phyloP scores from a whole-genome alignment of 176 grass and related monocot species.

The Zea luxurians region DNA sequence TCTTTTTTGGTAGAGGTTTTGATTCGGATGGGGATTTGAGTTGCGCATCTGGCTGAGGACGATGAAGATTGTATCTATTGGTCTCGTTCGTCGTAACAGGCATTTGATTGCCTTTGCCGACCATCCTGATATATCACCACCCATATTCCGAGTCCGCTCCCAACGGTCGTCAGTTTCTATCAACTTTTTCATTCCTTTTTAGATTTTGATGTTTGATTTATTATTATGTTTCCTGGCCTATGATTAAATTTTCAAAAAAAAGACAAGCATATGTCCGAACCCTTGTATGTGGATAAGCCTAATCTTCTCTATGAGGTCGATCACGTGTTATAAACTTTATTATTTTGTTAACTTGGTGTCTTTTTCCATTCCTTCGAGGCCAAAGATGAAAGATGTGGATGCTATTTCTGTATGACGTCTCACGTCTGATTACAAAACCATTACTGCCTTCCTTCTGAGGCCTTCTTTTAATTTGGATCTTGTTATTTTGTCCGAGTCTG shows the following conservation, averaged over 20 bases:
- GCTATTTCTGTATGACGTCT: slow-evolving; percentile 40
- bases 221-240: not conserved
- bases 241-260: slow-evolving; percentile 52
- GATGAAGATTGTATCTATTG: slow-evolving; percentile 60
- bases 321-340: rapidly evolving
- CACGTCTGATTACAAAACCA: slow-evolving; percentile 60
- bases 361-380: not conserved
- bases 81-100: slow-evolving; percentile 99
- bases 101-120: slow-evolving; percentile 72
- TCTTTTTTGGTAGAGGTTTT: not conserved
- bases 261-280: slow-evolving; percentile 99
- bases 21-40: not conserved
- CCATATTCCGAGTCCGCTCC: slow-evolving; percentile 91
- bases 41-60: slow-evolving; percentile 5
- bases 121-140: slow-evolving; percentile 99
- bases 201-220: not conserved
- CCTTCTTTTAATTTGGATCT: not conserved
- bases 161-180: rapidly evolving
- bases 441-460: slow-evolving; percentile 99
- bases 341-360: no score
- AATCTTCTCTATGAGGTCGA: slow-evolving; percentile 95
- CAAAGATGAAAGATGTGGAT: slow-evolving; percentile 54
- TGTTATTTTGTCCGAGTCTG: no score
- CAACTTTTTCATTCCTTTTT: not conserved
- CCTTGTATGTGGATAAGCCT: slow-evolving; percentile 63